phyloP scores from a whole-genome alignment of 2,329 filamentous ascomycete genomes.

The Apiospora saccharicola region DNA sequence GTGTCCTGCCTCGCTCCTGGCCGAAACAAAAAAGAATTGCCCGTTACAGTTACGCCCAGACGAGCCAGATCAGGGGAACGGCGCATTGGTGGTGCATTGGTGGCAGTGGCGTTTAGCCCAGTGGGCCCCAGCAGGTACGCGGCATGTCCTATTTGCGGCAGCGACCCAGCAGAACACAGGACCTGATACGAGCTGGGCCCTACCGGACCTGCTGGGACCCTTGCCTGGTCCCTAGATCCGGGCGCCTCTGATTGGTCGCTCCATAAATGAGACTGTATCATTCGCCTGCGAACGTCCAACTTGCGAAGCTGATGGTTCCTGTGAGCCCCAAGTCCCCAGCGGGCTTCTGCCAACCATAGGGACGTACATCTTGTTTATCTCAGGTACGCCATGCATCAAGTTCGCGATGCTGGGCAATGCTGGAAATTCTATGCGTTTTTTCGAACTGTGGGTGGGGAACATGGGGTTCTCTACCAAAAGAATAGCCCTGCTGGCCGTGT shows the following conservation, averaged over 20 bases:
- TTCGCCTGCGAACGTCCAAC: background rate
- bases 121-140: conserved; percentile 8
- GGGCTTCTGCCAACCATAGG: background rate
- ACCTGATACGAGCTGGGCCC: conserved; percentile 24
- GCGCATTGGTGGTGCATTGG: conserved; percentile 15
- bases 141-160: conserved; percentile 17
- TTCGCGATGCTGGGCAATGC: background rate
- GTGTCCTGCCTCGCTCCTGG: background rate
- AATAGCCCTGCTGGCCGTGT: background rate
- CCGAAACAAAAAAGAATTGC: conserved; percentile 9
- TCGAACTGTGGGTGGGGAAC: background rate
- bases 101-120: conserved; percentile 2
- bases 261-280: conserved; percentile 13
- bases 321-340: background rate
- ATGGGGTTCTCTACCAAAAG: background rate
- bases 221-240: background rate
- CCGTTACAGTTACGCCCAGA: background rate
- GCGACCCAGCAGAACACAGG: background rate
- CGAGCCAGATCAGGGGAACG: conserved; percentile 2
- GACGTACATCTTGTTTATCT: background rate
- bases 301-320: background rate
- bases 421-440: background rate
- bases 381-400: background rate
- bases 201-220: background rate
- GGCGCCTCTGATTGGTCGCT: conserved; percentile 4